phyloP scores from a whole-genome alignment of 2,329 filamentous ascomycete species.

The Clonostachys sp. region DNA sequence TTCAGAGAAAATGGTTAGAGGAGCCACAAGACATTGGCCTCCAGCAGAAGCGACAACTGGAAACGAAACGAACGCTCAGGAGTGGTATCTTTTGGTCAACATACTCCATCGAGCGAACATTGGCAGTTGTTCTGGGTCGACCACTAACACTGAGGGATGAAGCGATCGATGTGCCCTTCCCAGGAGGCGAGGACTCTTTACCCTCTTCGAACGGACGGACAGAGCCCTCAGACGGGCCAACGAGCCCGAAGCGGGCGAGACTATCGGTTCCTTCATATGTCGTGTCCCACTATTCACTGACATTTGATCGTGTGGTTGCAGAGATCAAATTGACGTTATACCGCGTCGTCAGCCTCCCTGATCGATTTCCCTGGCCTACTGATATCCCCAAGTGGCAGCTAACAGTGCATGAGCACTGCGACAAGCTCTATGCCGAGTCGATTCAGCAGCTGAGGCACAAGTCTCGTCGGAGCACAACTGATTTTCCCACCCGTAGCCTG shows the following conservation, averaged over 20 bases:
- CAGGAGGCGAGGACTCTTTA: neutral
- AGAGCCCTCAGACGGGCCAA: no score
- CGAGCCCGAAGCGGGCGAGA: no score
- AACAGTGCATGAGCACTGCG: constrained; percentile 9
- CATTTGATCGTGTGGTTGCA: neutral
- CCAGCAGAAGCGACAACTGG: no score
- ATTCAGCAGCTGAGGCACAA: neutral
- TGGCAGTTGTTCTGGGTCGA: constrained; percentile 7
- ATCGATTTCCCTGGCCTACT: constrained; percentile 14
- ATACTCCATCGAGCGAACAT: constrained; percentile 7
- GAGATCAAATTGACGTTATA: neutral
- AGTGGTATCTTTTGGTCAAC: constrained; percentile 9
- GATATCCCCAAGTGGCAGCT: constrained; percentile 11
- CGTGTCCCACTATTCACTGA: neutral
- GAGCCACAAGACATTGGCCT: no score
- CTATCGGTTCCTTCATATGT: no score
- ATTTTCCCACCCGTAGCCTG: constrained; percentile 10
- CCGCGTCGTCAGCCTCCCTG: constrained; percentile 10
- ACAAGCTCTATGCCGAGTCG: neutral
- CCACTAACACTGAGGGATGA: constrained; percentile 8
- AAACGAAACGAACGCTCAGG: no score
- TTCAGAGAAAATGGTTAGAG: constrained; percentile 2
- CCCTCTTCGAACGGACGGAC: no score
- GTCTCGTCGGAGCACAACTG: constrained; percentile 5
- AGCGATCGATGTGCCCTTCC: constrained; percentile 8